phyloP scores from a whole-genome alignment of 768 basidiomycete genomes.

The Agaricus blazei region DNA sequence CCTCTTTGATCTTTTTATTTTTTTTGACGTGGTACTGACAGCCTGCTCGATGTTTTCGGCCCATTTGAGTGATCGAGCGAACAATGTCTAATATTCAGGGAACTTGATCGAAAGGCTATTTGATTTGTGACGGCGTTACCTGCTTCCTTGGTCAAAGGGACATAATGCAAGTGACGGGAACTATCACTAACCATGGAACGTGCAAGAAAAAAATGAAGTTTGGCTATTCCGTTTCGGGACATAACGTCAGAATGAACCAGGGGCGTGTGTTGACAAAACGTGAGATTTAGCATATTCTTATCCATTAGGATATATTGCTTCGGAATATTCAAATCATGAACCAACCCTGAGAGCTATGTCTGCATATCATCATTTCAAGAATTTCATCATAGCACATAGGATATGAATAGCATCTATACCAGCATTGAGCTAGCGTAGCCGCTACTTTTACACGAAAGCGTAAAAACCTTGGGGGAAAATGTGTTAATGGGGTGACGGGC shows the following conservation, averaged over 20 bases:
- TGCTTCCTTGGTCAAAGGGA: too few species aligned
- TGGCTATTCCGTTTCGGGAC: background rate
- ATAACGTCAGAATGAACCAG: background rate
- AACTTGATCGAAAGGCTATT: too few species aligned
- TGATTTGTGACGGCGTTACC: too few species aligned
- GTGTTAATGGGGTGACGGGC: too few species aligned
- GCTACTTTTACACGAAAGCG: too few species aligned
- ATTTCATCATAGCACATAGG: background rate
- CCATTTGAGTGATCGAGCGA: too few species aligned
- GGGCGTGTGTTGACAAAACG: conserved; percentile 6
- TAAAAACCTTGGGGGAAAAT: too few species aligned
- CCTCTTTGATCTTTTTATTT: too few species aligned
- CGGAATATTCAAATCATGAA: background rate
- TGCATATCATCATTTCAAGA: background rate
- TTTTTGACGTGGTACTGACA: too few species aligned
- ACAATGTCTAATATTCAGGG: too few species aligned
- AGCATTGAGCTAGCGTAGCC: too few species aligned
- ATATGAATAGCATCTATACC: background rate
- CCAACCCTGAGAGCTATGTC: background rate
- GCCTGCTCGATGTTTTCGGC: too few species aligned
- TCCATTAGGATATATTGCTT: conserved; percentile 1
- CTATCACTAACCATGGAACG: background rate
- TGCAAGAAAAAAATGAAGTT: background rate
- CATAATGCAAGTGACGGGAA: background rate
- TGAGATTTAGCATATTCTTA: conserved; percentile 5